Conservation (phyloP, 2,329 filamentous ascomycete genomes). For the Diaporthe vexans region DNA sequence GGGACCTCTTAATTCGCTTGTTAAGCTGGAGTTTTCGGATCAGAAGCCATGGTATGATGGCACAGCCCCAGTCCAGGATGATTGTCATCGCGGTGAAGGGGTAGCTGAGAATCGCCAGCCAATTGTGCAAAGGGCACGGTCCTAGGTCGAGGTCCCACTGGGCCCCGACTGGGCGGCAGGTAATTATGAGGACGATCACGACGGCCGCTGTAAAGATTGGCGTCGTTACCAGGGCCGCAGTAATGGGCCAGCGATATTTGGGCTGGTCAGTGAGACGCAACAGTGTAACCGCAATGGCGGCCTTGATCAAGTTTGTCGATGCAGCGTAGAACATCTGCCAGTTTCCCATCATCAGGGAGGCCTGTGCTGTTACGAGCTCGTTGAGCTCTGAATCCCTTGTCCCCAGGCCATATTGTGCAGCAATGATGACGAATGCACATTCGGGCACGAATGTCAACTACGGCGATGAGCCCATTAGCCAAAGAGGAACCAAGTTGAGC, state of each 20-base stretch:
- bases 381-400: constrained; percentile 14
- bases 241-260: constrained; percentile 19
- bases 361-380: constrained; percentile 4
- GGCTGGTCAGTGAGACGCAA: constrained; percentile 48
- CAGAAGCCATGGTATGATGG: constrained; percentile 54
- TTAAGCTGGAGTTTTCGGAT: constrained; percentile 58
- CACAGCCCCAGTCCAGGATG: constrained; percentile 31
- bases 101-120: constrained; percentile 28
- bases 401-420: constrained; percentile 9
- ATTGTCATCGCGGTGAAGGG: constrained; percentile 26
- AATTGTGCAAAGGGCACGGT: not conserved
- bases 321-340: constrained; percentile 31
- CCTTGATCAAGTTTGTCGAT: constrained; percentile 18
- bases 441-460: constrained; percentile 15
- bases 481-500: no score
- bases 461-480: not conserved
- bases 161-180: constrained; percentile 37
- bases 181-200: constrained; percentile 52
- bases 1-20: constrained; percentile 54
- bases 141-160: constrained; percentile 29
- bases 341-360: not conserved
- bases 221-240: not conserved
- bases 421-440: constrained; percentile 15
- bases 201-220: constrained; percentile 8
- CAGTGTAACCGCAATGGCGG: constrained; percentile 30